These are phyloP conservation scores for Verticillium tricorpus DNA, from an alignment of 2,329 filamentous ascomycete genomes.

Conservation along the genomic window DNA sequence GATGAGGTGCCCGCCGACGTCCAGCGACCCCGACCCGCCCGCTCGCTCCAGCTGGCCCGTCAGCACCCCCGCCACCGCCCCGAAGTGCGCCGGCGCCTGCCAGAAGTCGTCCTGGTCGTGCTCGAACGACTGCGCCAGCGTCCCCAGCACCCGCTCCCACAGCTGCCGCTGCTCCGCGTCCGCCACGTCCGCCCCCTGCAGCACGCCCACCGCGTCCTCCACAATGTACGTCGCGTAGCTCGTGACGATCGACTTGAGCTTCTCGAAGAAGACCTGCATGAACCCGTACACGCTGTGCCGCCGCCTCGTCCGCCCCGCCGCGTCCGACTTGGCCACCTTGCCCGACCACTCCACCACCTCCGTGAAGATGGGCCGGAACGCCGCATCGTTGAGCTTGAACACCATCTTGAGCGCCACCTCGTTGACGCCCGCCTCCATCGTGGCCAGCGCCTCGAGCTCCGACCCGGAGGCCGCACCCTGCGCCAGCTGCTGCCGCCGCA, in stretches of 20 bases:
- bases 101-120: slow-evolving; percentile 95
- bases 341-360: slow-evolving; percentile 79
- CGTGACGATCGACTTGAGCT: slow-evolving; percentile 90
- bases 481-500: slow-evolving; percentile 53
- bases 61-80: slow-evolving; percentile 64
- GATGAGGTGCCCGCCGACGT: slow-evolving; percentile 52
- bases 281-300: slow-evolving; percentile 79
- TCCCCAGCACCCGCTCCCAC: slow-evolving; percentile 65
- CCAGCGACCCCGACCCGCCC: slow-evolving; percentile 23
- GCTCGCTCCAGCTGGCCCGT: slow-evolving; percentile 60
- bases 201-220: slow-evolving; percentile 65
- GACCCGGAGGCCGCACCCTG: slow-evolving; percentile 40
- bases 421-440: slow-evolving; percentile 59
- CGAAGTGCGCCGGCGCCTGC: slow-evolving; percentile 87
- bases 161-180: slow-evolving; percentile 49
- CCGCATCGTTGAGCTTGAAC: slow-evolving; percentile 91
- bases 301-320: slow-evolving; percentile 52
- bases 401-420: slow-evolving; percentile 81
- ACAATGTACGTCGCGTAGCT: slow-evolving; percentile 83
- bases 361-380: slow-evolving; percentile 87
- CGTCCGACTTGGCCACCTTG: slow-evolving; percentile 57
- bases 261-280: slow-evolving; percentile 72
- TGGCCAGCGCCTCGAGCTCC: slow-evolving; percentile 42
- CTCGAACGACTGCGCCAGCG: slow-evolving; percentile 72
- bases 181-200: slow-evolving; percentile 47